Percentiles rank a stretch among this genome's conserved stretches.
Conservation (phyloP, 2,329 filamentous ascomycete species). For the Stagonosporopsis chrysanthemi region DNA sequence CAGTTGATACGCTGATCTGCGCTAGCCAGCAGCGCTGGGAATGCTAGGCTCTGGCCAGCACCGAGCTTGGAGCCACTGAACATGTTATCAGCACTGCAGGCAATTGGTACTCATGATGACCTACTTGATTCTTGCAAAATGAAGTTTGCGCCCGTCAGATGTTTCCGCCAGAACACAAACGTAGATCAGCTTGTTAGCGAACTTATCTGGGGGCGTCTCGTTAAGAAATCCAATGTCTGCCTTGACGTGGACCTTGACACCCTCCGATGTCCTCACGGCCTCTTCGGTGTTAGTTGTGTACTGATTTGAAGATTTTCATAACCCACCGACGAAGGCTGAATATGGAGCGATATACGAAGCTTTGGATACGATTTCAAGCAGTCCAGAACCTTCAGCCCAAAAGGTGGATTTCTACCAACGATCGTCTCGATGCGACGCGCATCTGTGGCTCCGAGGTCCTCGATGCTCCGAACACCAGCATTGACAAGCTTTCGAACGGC, state of each 20-base stretch:
- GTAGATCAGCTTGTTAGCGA: conserved; percentile 70
- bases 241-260: conserved; percentile 67
- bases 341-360: conserved; percentile 62
- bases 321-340: conserved; percentile 57
- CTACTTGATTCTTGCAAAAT: conserved; percentile 70
- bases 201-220: conserved; percentile 64
- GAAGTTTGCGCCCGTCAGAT: conserved; percentile 71
- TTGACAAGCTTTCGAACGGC: conserved; percentile 76
- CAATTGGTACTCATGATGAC: not conserved
- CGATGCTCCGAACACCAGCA: conserved; percentile 74
- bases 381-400: conserved; percentile 73
- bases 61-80: conserved; percentile 70
- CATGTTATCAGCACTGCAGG: conserved; percentile 24
- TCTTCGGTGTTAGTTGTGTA: conserved; percentile 3
- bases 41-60: conserved; percentile 66
- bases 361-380: conserved; percentile 75
- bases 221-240: conserved; percentile 77
- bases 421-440: conserved; percentile 77
- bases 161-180: conserved; percentile 78
- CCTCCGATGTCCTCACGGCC: conserved; percentile 43
- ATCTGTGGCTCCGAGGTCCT: conserved; percentile 72
- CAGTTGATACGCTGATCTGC: conserved; percentile 68
- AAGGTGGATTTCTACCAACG: conserved; percentile 81
- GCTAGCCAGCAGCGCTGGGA: conserved; percentile 63
- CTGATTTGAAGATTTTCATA: accelerated